Evolutionary conservation across 1,284 basidiomycete genomes (phyloP), one percentile per base, ranked within the genome.

Genomic region (Cystobasidium slooffiae): DNA sequence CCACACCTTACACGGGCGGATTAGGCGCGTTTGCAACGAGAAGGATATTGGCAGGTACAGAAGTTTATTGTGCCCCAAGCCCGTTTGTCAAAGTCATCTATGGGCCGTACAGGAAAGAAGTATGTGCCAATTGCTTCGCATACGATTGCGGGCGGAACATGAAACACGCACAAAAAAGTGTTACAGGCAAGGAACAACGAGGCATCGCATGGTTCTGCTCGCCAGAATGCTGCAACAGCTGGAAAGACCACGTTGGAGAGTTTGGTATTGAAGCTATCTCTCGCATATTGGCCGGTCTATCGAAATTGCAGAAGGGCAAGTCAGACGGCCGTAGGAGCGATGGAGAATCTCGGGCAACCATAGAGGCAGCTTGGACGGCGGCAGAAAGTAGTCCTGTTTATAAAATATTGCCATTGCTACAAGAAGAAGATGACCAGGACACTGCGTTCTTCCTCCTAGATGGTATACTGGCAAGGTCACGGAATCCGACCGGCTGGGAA

Each of bases 41-140:
- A 37, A 22, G 37, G 39, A 66, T 73, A 10, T 39, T 52, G 6
- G 22, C 62, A 8, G 52, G 53, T n/a, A 52, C 62, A 31, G 22
- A 24, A 22, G 24, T 73, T 10, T 73, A 64, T 37, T 22, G n/a
- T 20, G 41, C 51, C 22, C 14, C 14, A 9, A n/a, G 24, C 89
- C 89, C 59, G 58, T 78, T 64, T 56, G 70, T 72, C n/a, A 59
- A 63, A 56, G 78, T 78, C 14, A 68, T 78, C 16, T 77, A 76
- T 62, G 68, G 73, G 18, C 51, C 70, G 0, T 80, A 75, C 55
- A 66, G 76, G 31, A 76, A 77, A 58, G 79, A 80, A 62, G 77
- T 76, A 46, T 80, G 79, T 61, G 75, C 74, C 4, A 69, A 72
- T 63, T 80, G 79, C 69, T 80, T 78, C 47, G 51, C 46, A 12